Percentiles rank a stretch among this genome's conserved stretches.
Conservation (phyloP, 2,329 filamentous ascomycete genomes). For the Akanthomyces uredinophilus region DNA sequence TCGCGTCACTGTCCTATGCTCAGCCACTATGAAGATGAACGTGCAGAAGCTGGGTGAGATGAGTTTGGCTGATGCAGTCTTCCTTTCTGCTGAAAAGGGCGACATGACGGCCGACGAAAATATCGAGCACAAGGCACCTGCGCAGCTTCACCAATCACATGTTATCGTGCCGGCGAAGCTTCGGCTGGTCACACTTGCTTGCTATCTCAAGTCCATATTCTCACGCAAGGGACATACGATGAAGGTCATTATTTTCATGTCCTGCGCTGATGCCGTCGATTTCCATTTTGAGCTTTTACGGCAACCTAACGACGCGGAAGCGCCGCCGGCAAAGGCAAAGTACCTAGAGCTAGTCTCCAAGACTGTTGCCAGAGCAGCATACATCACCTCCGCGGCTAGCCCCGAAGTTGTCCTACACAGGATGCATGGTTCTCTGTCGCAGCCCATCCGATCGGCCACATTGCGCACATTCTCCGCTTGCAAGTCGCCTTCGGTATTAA, state of each 20-base stretch:
- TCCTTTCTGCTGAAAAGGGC: conserved; percentile 66
- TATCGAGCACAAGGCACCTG: conserved; percentile 64
- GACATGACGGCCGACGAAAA: conserved; percentile 42
- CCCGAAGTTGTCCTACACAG: conserved; percentile 69
- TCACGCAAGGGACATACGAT: conserved; percentile 84
- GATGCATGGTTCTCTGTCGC: conserved; percentile 87
- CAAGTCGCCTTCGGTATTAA: conserved; percentile 70
- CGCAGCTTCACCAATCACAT: conserved; percentile 91
- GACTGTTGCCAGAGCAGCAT: conserved; percentile 64
- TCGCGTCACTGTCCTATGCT: conserved; percentile 85
- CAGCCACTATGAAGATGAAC: conserved; percentile 96
- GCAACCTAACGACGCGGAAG: conserved; percentile 28
- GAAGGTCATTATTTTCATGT: conserved; percentile 96
- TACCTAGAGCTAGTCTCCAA: conserved; percentile 38
- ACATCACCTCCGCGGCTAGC: conserved; percentile 72
- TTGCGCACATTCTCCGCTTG: conserved; percentile 73
- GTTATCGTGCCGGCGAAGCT: conserved; percentile 84
- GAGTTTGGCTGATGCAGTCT: conserved; percentile 85
- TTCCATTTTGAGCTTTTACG: conserved; percentile 88
- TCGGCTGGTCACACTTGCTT: conserved; percentile 79
- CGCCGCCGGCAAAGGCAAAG: conserved; percentile 25
- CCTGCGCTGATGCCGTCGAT: conserved; percentile 93
- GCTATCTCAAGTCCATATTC: conserved; percentile 81
- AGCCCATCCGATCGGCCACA: conserved; percentile 81
- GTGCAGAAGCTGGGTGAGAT: conserved; percentile 92